phyloP scores from a whole-genome alignment of 176 grass and related monocot species.

The Bromus sterilis region DNA sequence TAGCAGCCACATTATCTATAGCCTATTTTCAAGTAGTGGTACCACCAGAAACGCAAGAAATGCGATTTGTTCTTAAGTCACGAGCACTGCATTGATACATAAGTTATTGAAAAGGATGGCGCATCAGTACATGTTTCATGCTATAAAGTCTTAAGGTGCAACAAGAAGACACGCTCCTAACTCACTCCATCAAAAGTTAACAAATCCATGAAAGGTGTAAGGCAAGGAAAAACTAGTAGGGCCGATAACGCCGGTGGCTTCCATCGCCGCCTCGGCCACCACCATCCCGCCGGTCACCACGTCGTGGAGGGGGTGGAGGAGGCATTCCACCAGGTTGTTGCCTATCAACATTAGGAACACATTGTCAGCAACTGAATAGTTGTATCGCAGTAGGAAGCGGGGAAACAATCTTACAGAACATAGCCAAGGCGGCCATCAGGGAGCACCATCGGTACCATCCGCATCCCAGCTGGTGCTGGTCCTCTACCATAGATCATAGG shows the following conservation, averaged over 20 bases:
- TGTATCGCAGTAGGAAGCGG: not conserved
- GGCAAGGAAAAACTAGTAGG: constrained; percentile 43
- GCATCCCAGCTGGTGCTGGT: constrained; percentile 85
- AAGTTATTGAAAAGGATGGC: not conserved
- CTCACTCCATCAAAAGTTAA: constrained; percentile 4
- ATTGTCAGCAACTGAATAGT: not conserved
- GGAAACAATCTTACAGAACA: constrained; percentile 60
- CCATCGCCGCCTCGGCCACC: constrained; percentile 32
- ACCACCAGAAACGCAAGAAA: not conserved
- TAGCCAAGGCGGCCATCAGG: constrained; percentile 95
- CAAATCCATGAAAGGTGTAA: not conserved
- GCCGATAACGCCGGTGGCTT: constrained; percentile 54
- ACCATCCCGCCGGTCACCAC: constrained; percentile 56
- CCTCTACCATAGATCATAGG: constrained; percentile 99
- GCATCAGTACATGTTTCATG: not conserved
- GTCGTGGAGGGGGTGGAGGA: constrained; percentile 34
- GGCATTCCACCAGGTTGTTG: constrained; percentile 73
- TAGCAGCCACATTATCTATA: too few species aligned
- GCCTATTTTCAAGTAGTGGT: too few species aligned
- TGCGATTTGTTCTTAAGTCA: not conserved
- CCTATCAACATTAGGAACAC: constrained; percentile 27
- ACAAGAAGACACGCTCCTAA: constrained; percentile 11
- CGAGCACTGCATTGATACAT: not conserved
- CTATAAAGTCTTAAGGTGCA: not conserved
- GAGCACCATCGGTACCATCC: constrained; percentile 96